Base-by-base conservation (phyloP, 2,329 filamentous ascomycete genomes). In the Fusarium euwallaceae region DNA sequence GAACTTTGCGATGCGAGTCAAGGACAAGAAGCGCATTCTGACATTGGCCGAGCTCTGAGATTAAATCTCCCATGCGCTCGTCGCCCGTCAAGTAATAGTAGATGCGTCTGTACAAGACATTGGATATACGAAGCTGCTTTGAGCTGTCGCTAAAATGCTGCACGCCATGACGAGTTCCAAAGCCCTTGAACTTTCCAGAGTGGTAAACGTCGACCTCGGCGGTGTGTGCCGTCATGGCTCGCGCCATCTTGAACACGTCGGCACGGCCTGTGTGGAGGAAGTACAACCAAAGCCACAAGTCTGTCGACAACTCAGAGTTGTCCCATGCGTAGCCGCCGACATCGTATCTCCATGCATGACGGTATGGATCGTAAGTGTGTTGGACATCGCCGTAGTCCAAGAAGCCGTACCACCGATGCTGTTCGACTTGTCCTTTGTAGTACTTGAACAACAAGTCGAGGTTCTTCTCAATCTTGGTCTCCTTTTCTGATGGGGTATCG, bases 301-400 rank as follows among this genome's bases (percentile, higher is more conserved):
- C 89, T 0, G 90, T 88, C 0, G 90, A 91, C 0, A 92, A 82
- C 78, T 92, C 90, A 0, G 87, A 89, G 76, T 92, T 92, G 69
- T 92, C 90, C 90, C 90, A 92, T 0, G 89, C 89, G 73, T 89
- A 92, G 0, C 90, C 90, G 7, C 90, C 90, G 27, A 92, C 80
- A 63, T 92, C 90, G 73, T 91, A 92, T 4, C 88, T 84, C 90
- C 90, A 92, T 3, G 84, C 84, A 73, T 91, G 90, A 6, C 90
- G 83, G 79, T 91, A 86, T 0, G 78, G 69, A 65, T 92, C 90
- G 74, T 92, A 92, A 0, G 88, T 88, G 75, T 92, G 90, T 83
- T 89, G 89, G 43, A 92, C 84, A 71, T 92, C 90, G 4, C 90
- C 90, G 65, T 90, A 84, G 68, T 92, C 89, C 81, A 86, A 87